Percentiles rank a stretch among this genome's conserved stretches.
These are phyloP conservation scores for Cucumis sativus DNA, from an alignment of 306 rosid genomes.

Conservation along the genomic window DNA sequence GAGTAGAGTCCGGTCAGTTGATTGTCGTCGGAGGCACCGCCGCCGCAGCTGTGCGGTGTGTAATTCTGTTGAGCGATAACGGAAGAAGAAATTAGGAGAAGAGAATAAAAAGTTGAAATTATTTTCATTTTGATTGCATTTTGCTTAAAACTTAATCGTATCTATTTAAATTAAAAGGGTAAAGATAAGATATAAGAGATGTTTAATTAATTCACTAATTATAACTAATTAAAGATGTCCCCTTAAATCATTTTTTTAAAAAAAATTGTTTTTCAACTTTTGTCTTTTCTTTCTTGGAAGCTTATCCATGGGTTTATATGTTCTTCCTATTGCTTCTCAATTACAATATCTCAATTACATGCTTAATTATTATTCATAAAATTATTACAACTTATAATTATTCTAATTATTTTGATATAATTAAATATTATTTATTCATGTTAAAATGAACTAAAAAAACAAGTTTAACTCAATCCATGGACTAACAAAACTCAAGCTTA, in stretches of 20 bases:
- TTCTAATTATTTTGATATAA: too few relatives aligned
- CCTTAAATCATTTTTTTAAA: background rate
- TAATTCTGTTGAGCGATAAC: slow-evolving; percentile 1
- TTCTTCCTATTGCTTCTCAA: too few relatives aligned
- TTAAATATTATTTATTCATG: too few relatives aligned
- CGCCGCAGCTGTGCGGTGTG: background rate
- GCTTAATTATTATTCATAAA: too few relatives aligned
- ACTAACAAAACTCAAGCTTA: too few relatives aligned
- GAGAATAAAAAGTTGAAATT: background rate
- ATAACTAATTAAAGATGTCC: background rate
- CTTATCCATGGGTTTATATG: background rate
- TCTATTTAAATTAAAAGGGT: background rate
- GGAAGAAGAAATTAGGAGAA: background rate
- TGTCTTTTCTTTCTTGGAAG: background rate
- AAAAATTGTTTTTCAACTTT: background rate
- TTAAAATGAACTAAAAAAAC: too few relatives aligned
- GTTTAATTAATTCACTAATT: background rate
- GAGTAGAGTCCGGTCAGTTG: slow-evolving; percentile 24
- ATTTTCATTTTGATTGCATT: background rate
- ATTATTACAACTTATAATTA: too few relatives aligned
- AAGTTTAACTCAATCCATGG: too few relatives aligned
- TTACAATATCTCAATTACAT: too few relatives aligned
- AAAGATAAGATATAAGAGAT: background rate
- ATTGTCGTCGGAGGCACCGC: background rate
- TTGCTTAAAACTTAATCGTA: background rate